Evolutionary conservation across 2,329 filamentous ascomycete genomes (phyloP).

Genomic region (Trichophyton simii): DNA sequence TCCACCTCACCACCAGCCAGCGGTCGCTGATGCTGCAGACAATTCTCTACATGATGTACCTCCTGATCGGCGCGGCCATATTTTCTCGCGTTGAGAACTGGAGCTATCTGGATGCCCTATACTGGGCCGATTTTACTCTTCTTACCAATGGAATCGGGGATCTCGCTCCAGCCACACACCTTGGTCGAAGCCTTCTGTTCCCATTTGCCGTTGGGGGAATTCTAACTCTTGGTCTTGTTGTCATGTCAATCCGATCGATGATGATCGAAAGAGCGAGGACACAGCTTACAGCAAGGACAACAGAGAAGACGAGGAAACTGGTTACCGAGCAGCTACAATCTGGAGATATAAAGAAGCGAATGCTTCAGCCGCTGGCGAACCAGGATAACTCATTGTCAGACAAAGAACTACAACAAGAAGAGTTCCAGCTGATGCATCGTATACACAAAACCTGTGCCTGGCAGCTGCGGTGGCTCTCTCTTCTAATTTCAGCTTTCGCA

Average conservation of each 20-base stretch:
- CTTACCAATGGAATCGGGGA: conserved; percentile 28
- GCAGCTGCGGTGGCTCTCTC: conserved; percentile 32
- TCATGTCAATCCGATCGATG: conserved; percentile 25
- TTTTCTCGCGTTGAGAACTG: conserved; percentile 28
- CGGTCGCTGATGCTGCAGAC: conserved; percentile 40
- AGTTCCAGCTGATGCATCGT: conserved; percentile 36
- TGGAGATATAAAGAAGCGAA: conserved; percentile 9
- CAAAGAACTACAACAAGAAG: conserved; percentile 20
- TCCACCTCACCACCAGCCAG: conserved; percentile 44
- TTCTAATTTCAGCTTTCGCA: conserved; percentile 26
- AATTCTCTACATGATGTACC: conserved; percentile 30
- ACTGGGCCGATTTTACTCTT: conserved; percentile 25
- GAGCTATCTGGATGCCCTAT: conserved; percentile 25
- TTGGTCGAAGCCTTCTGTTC: conserved; percentile 24
- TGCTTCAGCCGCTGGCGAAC: background rate
- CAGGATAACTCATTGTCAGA: conserved; percentile 11
- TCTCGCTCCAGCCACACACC: conserved; percentile 21
- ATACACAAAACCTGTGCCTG: conserved; percentile 31
- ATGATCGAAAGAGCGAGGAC: conserved; percentile 28
- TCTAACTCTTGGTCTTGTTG: conserved; percentile 24
- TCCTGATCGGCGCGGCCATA: conserved; percentile 28
- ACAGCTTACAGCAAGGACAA: conserved; percentile 24
- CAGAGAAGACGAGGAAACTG: conserved; percentile 23
- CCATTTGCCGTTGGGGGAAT: conserved; percentile 27
- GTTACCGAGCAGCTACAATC: conserved; percentile 19